Conservation (phyloP, 2,329 filamentous ascomycete species). For the Fusarium virguliforme region DNA sequence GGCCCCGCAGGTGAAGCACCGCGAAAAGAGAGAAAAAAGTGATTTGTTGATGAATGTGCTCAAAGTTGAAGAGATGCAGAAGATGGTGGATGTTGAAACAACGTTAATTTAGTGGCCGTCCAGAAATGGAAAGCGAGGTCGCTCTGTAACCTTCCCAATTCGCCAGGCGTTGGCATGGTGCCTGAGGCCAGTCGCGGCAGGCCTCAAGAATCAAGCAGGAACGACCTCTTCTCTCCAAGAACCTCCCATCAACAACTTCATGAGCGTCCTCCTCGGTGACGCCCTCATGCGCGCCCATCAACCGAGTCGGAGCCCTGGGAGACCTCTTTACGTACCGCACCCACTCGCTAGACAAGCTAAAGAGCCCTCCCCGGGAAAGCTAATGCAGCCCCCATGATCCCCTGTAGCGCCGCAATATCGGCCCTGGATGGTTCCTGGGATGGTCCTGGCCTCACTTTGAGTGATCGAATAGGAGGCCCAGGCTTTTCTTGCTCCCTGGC, state of each 20-base stretch:
- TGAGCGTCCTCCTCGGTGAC: constrained; percentile 13
- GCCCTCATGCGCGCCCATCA: constrained; percentile 3
- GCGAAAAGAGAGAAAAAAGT: constrained; percentile 28
- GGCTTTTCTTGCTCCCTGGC: constrained; percentile 26
- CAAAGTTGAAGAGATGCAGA: constrained; percentile 33
- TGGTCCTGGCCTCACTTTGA: constrained; percentile 21
- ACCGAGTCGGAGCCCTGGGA: constrained; percentile 5
- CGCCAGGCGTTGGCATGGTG: background rate
- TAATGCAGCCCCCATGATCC: constrained; percentile 37
- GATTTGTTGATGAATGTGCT: constrained; percentile 44
- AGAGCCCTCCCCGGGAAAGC: constrained; percentile 44
- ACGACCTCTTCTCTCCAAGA: constrained; percentile 1
- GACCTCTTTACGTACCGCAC: constrained; percentile 17
- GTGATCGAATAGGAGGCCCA: constrained; percentile 42
- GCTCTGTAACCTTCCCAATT: constrained; percentile 17
- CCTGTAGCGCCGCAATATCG: constrained; percentile 42
- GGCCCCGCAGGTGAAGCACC: constrained; percentile 19
- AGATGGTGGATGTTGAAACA: constrained; percentile 37
- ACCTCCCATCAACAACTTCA: constrained; percentile 27
- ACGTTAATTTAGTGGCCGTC: constrained; percentile 31
- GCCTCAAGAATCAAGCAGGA: background rate
- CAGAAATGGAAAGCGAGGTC: constrained; percentile 8
- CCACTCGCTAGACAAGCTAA: constrained; percentile 31
- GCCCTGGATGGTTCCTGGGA: constrained; percentile 40
- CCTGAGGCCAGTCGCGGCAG: background rate